Conservation (phyloP, 768 basidiomycete species). For the Xanthoconium stramineum region DNA sequence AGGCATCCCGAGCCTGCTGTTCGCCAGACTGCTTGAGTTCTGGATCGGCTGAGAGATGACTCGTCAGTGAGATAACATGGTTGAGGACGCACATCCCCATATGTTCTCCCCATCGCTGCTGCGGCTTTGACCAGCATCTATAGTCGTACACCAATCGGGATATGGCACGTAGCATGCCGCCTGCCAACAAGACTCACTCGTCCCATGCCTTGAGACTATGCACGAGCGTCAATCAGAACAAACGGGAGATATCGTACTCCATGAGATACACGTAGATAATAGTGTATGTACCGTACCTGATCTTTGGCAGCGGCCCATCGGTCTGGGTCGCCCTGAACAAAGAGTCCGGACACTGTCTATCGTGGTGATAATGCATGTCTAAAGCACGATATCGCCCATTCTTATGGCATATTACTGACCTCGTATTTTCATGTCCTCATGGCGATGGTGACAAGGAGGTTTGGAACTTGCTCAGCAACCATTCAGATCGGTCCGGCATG, state of each 20-base stretch:
- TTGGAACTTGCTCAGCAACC: not conserved
- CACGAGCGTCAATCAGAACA: not conserved
- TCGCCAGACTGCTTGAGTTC: conserved; percentile 55
- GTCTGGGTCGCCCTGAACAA: not conserved
- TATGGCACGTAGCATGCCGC: not conserved
- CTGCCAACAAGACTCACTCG: not conserved
- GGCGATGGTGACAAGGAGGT: too few relatives aligned
- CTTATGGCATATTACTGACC: not conserved
- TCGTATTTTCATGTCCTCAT: not conserved
- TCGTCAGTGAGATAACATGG: not conserved
- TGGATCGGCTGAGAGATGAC: conserved; percentile 29
- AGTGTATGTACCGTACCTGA: not conserved
- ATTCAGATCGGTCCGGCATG: too few relatives aligned
- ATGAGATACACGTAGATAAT: not conserved
- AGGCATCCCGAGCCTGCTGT: conserved; percentile 42
- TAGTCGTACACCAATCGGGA: not conserved
- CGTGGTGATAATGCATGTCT: not conserved
- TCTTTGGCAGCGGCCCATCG: not conserved
- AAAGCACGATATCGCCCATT: not conserved
- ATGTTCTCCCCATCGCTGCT: conserved; percentile 49
- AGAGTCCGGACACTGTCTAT: not conserved
- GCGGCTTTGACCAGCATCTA: conserved; percentile 45
- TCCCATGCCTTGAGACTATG: not conserved
- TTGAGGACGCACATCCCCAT: conserved; percentile 56
- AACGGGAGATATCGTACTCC: not conserved